These are phyloP conservation scores for Sporothrix pallida DNA, from an alignment of 2,329 filamentous ascomycete species.

Conservation along the genomic window DNA sequence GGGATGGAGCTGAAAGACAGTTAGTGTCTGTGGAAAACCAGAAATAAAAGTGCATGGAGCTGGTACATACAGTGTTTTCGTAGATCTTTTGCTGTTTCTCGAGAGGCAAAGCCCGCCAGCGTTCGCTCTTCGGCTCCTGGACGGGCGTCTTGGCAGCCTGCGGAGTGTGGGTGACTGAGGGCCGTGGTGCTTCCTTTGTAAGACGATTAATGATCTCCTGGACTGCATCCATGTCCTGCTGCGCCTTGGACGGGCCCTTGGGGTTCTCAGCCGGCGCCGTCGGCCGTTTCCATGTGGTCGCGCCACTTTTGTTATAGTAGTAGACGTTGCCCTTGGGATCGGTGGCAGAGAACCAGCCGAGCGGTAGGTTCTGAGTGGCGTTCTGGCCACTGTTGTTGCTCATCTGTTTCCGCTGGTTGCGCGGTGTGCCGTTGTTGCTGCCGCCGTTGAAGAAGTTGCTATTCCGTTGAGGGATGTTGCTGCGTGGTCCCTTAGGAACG, in stretches of 20 bases:
- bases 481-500: constrained; percentile 65
- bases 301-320: constrained; percentile 81
- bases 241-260: constrained; percentile 68
- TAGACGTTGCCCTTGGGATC: constrained; percentile 76
- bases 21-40: constrained; percentile 23
- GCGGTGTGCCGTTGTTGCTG: constrained; percentile 53
- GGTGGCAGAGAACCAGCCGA: constrained; percentile 83
- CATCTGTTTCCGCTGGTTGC: constrained; percentile 50
- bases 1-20: constrained; percentile 69
- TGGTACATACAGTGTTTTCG: constrained; percentile 78
- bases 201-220: constrained; percentile 87
- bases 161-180: constrained; percentile 66
- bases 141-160: constrained; percentile 61
- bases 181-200: constrained; percentile 68
- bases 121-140: constrained; percentile 68
- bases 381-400: neutral
- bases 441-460: constrained; percentile 54
- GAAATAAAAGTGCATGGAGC: neutral
- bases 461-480: constrained; percentile 62
- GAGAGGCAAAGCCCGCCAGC: constrained; percentile 70
- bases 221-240: constrained; percentile 71
- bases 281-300: constrained; percentile 82
- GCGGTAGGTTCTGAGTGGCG: constrained; percentile 58
- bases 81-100: constrained; percentile 97
- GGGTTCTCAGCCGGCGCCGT: constrained; percentile 70